phyloP scores from a whole-genome alignment of 2,329 filamentous ascomycete species.

The Fusarium algeriense region DNA sequence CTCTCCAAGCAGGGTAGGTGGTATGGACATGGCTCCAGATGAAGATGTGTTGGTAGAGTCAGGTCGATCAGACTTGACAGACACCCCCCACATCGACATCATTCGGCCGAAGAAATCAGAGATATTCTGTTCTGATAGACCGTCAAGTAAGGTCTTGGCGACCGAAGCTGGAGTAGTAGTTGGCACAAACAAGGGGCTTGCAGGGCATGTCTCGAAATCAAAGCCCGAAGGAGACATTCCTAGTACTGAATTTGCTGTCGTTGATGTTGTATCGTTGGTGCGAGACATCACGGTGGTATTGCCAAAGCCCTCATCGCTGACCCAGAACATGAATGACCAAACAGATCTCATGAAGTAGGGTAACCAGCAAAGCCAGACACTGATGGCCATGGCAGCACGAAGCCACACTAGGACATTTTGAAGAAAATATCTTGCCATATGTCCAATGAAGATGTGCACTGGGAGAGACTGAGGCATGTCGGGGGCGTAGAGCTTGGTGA shows the following conservation, averaged over 20 bases:
- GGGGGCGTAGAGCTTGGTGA: conserved; percentile 96
- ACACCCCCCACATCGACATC: conserved; percentile 48
- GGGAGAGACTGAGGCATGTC: conserved; percentile 92
- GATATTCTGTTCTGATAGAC: conserved; percentile 48
- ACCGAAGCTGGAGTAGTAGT: conserved; percentile 50
- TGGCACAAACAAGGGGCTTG: conserved; percentile 51
- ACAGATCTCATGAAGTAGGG: conserved; percentile 92
- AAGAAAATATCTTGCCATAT: conserved; percentile 79
- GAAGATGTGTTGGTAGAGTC: conserved; percentile 34
- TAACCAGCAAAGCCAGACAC: conserved; percentile 89
- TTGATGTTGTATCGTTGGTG: conserved; percentile 38
- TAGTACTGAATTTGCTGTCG: conserved; percentile 32
- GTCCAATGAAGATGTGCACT: conserved; percentile 81
- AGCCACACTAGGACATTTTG: conserved; percentile 82
- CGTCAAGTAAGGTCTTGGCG: conserved; percentile 49
- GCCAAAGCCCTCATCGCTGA: conserved; percentile 80
- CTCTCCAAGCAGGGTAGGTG: conserved; percentile 64
- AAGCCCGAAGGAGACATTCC: conserved; percentile 50
- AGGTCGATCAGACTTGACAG: conserved; percentile 34
- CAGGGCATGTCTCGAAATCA: conserved; percentile 50
- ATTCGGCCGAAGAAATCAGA: conserved; percentile 51
- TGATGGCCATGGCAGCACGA: conserved; percentile 80
- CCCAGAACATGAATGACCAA: conserved; percentile 95
- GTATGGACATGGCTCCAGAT: conserved; percentile 18
- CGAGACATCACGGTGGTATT: conserved; percentile 48